These are phyloP conservation scores for Albugo candida DNA, from an alignment of 352 stramenopile species.

Conservation along the genomic window DNA sequence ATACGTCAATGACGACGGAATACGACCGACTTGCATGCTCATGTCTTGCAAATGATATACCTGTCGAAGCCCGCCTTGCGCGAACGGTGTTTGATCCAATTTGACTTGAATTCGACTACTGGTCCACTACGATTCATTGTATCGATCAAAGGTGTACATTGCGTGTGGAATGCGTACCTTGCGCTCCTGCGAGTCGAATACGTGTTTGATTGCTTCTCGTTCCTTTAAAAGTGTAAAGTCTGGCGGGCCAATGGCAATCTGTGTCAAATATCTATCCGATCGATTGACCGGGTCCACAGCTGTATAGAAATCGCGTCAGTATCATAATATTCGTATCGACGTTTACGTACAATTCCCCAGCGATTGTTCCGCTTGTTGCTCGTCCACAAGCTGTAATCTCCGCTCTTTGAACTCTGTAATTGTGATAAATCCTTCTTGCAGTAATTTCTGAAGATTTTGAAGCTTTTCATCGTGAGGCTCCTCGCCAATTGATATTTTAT, in stretches of 20 bases:
- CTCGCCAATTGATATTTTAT: slow-evolving; percentile 5
- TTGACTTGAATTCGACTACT: slow-evolving; percentile 48
- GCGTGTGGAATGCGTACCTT: slow-evolving; percentile 12
- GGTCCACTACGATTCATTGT: slow-evolving; percentile 24
- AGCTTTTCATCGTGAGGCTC: slow-evolving; percentile 33
- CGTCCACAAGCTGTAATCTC: slow-evolving; percentile 25
- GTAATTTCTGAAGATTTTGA: slow-evolving; percentile 45
- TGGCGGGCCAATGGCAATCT: slow-evolving; percentile 32
- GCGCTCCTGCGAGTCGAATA: slow-evolving; percentile 49
- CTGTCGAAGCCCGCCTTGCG: slow-evolving; percentile 31
- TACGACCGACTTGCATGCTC: neutral
- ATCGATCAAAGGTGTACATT: neutral
- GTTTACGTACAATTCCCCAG: slow-evolving; percentile 28
- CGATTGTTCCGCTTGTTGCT: slow-evolving; percentile 15
- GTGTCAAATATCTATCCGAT: slow-evolving; percentile 34
- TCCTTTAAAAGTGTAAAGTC: slow-evolving; percentile 37
- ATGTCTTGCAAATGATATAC: slow-evolving; percentile 50
- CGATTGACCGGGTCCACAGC: neutral
- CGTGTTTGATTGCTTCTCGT: slow-evolving; percentile 57
- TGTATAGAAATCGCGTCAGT: too few species aligned
- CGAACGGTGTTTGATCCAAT: slow-evolving; percentile 44
- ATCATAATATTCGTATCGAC: neutral
- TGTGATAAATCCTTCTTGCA: slow-evolving; percentile 64
- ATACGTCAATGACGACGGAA: slow-evolving; percentile 11
- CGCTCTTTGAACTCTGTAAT: slow-evolving; percentile 58